Conservation (phyloP, 2,329 filamentous ascomycete species). For the Hypoxylon sp. region DNA sequence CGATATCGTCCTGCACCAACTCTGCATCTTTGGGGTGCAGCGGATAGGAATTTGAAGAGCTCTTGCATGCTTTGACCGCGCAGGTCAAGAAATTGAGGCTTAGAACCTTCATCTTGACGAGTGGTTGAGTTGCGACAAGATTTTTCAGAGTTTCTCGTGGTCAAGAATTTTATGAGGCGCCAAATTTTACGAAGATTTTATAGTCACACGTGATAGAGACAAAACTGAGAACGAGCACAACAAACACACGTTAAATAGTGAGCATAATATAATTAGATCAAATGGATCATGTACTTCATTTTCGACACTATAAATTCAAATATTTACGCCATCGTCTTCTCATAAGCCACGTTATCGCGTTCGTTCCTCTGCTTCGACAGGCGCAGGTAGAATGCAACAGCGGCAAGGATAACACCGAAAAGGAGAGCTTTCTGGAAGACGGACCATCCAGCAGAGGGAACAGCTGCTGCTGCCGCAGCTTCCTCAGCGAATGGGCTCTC, state of each 20-base stretch:
- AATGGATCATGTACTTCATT: constrained; percentile 29
- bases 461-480: constrained; percentile 39
- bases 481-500: constrained; percentile 47
- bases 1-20: constrained; percentile 85
- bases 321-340: constrained; percentile 61
- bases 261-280: constrained; percentile 4
- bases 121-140: constrained; percentile 20
- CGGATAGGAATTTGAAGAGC: constrained; percentile 82
- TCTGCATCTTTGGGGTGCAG: constrained; percentile 94
- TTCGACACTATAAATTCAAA: constrained; percentile 22
- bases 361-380: constrained; percentile 54
- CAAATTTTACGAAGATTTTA: constrained; percentile 22
- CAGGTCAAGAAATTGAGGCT: constrained; percentile 98
- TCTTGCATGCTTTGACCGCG: constrained; percentile 95
- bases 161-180: constrained; percentile 20
- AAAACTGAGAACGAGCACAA: constrained; percentile 15
- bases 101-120: constrained; percentile 83
- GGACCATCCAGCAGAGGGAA: constrained; percentile 56
- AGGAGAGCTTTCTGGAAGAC: constrained; percentile 65
- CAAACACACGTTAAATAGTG: constrained; percentile 1
- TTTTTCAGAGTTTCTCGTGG: constrained; percentile 10
- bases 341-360: constrained; percentile 55
- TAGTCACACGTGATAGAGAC: constrained; percentile 41
- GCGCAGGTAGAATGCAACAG: constrained; percentile 61
- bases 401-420: constrained; percentile 63